Evolutionary conservation across 169 alveolate species (phyloP).

Genomic region (Plasmodium yoelii): DNA sequence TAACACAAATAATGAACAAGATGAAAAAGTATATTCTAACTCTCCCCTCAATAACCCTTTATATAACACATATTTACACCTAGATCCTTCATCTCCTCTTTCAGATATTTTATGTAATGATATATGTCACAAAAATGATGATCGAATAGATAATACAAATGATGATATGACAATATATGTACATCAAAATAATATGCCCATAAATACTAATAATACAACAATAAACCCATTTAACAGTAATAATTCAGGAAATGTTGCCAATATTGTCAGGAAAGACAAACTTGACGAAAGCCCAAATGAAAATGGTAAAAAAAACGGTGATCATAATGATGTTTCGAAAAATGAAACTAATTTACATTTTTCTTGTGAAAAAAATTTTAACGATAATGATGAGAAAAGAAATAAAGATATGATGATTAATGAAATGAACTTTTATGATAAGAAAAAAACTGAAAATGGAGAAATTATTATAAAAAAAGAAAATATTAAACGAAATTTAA

Average conservation of each 20-base stretch:
- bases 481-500: constrained; percentile 35
- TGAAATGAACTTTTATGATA: background rate
- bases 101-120: constrained; percentile 17
- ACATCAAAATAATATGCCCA: too few species aligned
- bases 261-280: background rate
- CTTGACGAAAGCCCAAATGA: background rate
- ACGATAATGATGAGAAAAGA: background rate
- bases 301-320: background rate
- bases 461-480: background rate
- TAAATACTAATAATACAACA: too few species aligned
- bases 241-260: background rate
- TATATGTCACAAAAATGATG: constrained; percentile 13
- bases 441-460: background rate
- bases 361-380: too few species aligned
- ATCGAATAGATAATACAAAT: background rate
- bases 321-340: too few species aligned
- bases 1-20: constrained; percentile 9
- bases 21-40: background rate
- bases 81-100: constrained; percentile 18
- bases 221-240: too few species aligned
- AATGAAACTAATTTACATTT: too few species aligned
- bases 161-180: background rate
- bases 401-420: background rate
- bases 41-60: constrained; percentile 2
- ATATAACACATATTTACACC: constrained; percentile 15